Evolutionary conservation across 2,329 filamentous ascomycete genomes (phyloP), one percentile per base, ranked within the genome.

Genomic region (Pyricularia grisea): DNA sequence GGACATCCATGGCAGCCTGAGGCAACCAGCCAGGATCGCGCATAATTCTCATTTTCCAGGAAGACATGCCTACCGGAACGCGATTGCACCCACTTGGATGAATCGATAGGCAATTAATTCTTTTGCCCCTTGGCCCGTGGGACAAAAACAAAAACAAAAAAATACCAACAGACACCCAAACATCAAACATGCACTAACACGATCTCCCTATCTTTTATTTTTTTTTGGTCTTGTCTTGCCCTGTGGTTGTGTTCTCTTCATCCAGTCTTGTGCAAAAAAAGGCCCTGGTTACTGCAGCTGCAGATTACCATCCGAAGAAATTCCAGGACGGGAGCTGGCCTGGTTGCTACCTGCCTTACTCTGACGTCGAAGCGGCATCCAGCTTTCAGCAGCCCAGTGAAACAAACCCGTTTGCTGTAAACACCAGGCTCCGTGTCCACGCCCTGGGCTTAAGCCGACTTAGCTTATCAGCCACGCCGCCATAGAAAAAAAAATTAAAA

Each of bases 11-110:
- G 23, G 58, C 10, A 25, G 68, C 68, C 68, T 67, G 14, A 69
- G 68, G 68, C 65, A 69, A 55, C 68, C 20, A 68, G 58, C 58
- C 58, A 61, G 58, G 58, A 61, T 61, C 66, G 42, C 69, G 69
- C 69, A 67, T 67, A 70, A 68, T 64, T 63, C 64, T 64, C 69
- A 70, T 67, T 70, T 70, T 70, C 67, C 67, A 68, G 27, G 67
- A 50, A 25, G 60, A 67, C 42, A 42, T 33, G 65, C 33, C 31
- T 14, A 42, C 66, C 36, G 10, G 65, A 66, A 66, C 65, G 65
- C 65, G 65, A 66, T 55, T 50, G 65, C 65, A 66, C 33, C 65
- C 65, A 66, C 65, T 27, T 42, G n/a, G 28, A 61, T 61, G 17
- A 60, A 61, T 61, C 58, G 58, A 61, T 61, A 61, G 58, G 25